Percentiles rank a stretch among this genome's conserved stretches.
Evolutionary conservation across 352 stramenopile genomes (phyloP).

Genomic region (Thalassiosira pacifica): DNA sequence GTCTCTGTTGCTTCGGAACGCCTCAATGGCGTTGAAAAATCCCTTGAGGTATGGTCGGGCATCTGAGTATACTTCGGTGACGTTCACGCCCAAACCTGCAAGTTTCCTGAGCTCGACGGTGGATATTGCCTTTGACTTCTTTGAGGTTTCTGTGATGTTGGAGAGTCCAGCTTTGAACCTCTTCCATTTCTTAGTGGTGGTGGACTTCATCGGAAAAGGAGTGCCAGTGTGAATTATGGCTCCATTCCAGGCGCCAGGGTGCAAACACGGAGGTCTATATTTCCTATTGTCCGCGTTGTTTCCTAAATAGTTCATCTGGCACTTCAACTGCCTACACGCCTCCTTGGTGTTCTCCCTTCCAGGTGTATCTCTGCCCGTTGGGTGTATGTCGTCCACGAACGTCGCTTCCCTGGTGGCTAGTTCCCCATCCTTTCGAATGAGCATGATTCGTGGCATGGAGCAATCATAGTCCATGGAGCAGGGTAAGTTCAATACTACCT

Average conservation of each 20-base stretch:
- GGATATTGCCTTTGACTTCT: neutral
- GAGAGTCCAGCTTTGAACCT: neutral
- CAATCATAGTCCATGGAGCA: slow-evolving; percentile 14
- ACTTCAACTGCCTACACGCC: neutral
- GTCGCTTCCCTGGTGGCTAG: slow-evolving; percentile 10
- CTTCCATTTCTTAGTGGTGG: slow-evolving; percentile 33
- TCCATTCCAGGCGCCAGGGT: slow-evolving; percentile 6
- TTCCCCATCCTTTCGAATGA: slow-evolving; percentile 18
- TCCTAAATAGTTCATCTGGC: slow-evolving; percentile 8
- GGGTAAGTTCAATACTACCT: neutral
- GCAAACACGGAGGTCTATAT: neutral
- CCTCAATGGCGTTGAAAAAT: no score
- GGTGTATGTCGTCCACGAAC: slow-evolving; percentile 5
- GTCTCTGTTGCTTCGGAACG: no score
- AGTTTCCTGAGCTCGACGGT: neutral
- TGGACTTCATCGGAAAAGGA: slow-evolving; percentile 25
- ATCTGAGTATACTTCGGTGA: slow-evolving; percentile 1
- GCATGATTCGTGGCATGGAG: slow-evolving; percentile 15
- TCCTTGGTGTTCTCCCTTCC: neutral
- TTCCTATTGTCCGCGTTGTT: slow-evolving; percentile 24
- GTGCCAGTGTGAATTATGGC: slow-evolving; percentile 1
- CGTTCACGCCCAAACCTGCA: no score
- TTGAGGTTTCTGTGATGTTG: neutral
- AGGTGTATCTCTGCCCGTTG: neutral
- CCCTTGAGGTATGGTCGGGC: neutral